These are phyloP conservation scores for Penicillium sclerotiorum DNA, from an alignment of 2,329 filamentous ascomycete species.

Conservation along the genomic window DNA sequence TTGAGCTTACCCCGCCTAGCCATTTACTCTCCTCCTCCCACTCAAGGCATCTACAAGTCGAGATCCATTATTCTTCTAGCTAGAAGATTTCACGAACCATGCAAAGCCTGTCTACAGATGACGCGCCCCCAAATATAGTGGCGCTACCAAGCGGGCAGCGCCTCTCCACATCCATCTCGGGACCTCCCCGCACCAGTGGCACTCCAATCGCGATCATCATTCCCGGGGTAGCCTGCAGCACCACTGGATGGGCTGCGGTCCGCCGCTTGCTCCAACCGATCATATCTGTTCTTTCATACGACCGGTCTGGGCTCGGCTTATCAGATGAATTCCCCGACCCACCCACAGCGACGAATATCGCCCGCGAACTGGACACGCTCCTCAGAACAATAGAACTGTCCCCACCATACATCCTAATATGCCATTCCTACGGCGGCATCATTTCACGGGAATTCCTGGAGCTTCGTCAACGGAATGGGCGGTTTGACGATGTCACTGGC, in stretches of 20 bases:
- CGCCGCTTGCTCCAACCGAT: conserved; percentile 7
- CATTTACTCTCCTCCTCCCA: too few relatives aligned
- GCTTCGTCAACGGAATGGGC: neutral
- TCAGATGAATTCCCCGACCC: conserved; percentile 8
- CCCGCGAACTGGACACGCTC: conserved; percentile 8
- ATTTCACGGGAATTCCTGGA: conserved; percentile 20
- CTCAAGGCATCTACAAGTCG: too few relatives aligned
- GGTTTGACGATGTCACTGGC: conserved; percentile 9
- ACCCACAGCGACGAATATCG: conserved; percentile 9
- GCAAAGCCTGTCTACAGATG: too few relatives aligned
- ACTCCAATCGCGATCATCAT: conserved; percentile 7
- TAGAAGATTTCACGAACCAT: too few relatives aligned
- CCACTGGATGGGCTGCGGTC: conserved; percentile 11
- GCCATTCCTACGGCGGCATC: conserved; percentile 22
- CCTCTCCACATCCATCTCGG: conserved; percentile 5
- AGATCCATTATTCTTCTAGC: too few relatives aligned
- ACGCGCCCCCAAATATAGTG: conserved; percentile 3
- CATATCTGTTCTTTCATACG: conserved; percentile 4
- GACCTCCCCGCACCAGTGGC: neutral
- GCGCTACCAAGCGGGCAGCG: conserved; percentile 3
- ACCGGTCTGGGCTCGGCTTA: conserved; percentile 10
- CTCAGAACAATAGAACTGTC: conserved; percentile 1
- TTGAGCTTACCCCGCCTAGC: too few relatives aligned
- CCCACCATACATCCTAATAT: conserved; percentile 12
- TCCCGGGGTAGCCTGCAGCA: conserved; percentile 10